Conservation (phyloP, 1,284 basidiomycete genomes). For the Melampsora larici-populina region DNA sequence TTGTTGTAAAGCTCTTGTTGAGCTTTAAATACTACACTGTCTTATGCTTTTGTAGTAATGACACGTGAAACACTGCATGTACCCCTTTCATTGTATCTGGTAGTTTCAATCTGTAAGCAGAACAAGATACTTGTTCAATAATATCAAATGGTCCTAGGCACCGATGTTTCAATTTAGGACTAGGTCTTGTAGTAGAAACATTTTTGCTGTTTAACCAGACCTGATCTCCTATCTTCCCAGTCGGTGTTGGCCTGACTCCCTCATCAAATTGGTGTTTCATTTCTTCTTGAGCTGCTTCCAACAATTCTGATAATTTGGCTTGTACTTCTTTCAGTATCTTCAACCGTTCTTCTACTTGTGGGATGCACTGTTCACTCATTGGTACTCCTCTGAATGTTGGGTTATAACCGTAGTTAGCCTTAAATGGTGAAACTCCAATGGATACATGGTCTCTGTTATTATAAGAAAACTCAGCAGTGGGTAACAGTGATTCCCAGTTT, state of each 20-base stretch:
- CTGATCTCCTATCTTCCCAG: neutral
- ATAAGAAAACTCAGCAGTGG: no score
- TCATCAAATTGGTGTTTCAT: neutral
- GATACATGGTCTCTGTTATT: no score
- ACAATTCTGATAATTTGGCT: neutral
- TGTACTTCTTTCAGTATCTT: neutral
- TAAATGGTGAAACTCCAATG: no score
- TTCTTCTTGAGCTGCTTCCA: no score
- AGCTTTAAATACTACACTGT: no score
- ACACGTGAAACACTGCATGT: neutral
- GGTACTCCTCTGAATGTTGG: no score
- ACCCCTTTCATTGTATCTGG: neutral
- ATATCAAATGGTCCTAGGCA: slow-evolving; percentile 1
- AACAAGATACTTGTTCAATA: neutral
- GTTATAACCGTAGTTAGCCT: no score
- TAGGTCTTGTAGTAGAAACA: neutral
- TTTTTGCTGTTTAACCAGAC: neutral
- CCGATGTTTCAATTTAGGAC: neutral
- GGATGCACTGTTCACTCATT: neutral
- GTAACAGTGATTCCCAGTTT: no score
- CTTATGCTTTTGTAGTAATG: neutral
- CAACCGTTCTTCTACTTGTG: neutral
- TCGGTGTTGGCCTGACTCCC: neutral
- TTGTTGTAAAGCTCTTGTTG: no score
- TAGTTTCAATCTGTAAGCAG: neutral